Evolutionary conservation across 164 flowering plant genomes (phyloP).

Genomic region (Aristolochia contorta): DNA sequence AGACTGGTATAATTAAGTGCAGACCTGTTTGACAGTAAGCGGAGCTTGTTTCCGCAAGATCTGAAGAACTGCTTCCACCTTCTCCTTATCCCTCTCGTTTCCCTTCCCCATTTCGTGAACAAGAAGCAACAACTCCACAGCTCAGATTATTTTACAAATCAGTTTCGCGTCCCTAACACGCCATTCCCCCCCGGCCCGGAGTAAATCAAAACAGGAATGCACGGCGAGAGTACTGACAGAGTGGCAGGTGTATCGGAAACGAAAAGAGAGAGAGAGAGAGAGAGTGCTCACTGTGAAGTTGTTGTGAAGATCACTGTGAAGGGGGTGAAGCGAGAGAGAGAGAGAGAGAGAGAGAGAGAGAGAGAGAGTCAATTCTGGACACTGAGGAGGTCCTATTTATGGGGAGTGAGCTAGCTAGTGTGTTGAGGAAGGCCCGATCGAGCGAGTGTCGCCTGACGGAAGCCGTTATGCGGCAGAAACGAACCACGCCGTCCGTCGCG

Average conservation of each 20-base stretch:
- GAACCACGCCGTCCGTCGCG: conserved; percentile 1
- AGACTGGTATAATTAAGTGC: background rate
- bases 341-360: conserved; percentile 4
- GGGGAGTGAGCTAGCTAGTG: background rate
- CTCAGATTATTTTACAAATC: no score
- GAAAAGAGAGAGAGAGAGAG: conserved; percentile 8
- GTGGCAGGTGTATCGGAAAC: no score
- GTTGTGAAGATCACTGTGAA: background rate
- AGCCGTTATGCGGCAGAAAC: conserved; percentile 15
- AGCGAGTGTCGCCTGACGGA: conserved; percentile 9
- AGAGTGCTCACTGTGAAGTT: background rate
- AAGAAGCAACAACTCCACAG: no score
- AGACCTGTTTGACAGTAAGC: conserved; percentile 72
- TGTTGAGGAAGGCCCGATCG: no score
- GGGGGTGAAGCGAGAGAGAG: background rate
- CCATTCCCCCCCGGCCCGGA: conserved; percentile 11
- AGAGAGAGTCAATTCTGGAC: background rate
- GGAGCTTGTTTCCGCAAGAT: conserved; percentile 66
- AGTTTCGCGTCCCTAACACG: conserved; percentile 14
- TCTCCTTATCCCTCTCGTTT: conserved; percentile 28
- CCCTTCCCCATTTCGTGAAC: conserved; percentile 52
- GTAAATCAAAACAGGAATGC: no score
- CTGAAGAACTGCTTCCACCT: conserved; percentile 58
- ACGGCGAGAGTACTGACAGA: no score
- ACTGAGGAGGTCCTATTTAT: no score